Percentiles rank a stretch among this genome's conserved stretches.
These are phyloP conservation scores for Fusarium torulosum DNA, from an alignment of 2,329 filamentous ascomycete genomes.

Conservation along the genomic window DNA sequence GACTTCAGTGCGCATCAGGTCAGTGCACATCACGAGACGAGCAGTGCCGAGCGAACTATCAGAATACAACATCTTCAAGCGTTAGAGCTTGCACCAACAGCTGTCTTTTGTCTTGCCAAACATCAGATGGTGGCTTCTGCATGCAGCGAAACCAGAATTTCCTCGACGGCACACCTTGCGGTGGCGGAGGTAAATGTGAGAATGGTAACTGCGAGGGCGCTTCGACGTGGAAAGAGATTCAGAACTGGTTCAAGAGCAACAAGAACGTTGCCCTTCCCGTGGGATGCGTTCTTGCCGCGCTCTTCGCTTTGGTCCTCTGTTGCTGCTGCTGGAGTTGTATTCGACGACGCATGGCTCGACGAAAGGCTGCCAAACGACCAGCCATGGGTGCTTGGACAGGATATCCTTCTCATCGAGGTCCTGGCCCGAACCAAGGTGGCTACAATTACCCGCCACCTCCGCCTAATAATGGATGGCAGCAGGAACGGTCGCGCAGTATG, in stretches of 20 bases:
- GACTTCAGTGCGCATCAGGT: constrained; percentile 85
- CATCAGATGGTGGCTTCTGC: constrained; percentile 78
- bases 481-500: constrained; percentile 44
- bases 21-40: constrained; percentile 93
- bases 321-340: constrained; percentile 72
- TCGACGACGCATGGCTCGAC: constrained; percentile 44
- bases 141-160: constrained; percentile 89
- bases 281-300: constrained; percentile 75
- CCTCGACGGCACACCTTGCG: constrained; percentile 89
- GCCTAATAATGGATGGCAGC: constrained; percentile 34
- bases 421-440: constrained; percentile 34
- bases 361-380: constrained; percentile 45
- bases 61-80: constrained; percentile 77
- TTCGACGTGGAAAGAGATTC: constrained; percentile 76
- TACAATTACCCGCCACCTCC: constrained; percentile 44
- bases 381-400: constrained; percentile 47
- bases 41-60: constrained; percentile 90
- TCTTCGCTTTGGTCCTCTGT: constrained; percentile 77
- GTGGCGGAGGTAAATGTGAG: constrained; percentile 80
- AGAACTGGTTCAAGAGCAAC: constrained; percentile 81
- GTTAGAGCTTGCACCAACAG: constrained; percentile 78
- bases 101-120: constrained; percentile 82
- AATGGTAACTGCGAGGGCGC: constrained; percentile 84
- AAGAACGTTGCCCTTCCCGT: constrained; percentile 87
- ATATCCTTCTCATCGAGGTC: constrained; percentile 22